Percentiles rank a stretch among this genome's conserved stretches.
phyloP scores from a whole-genome alignment of 352 stramenopile species.

The Phytophthora pluvialis region DNA sequence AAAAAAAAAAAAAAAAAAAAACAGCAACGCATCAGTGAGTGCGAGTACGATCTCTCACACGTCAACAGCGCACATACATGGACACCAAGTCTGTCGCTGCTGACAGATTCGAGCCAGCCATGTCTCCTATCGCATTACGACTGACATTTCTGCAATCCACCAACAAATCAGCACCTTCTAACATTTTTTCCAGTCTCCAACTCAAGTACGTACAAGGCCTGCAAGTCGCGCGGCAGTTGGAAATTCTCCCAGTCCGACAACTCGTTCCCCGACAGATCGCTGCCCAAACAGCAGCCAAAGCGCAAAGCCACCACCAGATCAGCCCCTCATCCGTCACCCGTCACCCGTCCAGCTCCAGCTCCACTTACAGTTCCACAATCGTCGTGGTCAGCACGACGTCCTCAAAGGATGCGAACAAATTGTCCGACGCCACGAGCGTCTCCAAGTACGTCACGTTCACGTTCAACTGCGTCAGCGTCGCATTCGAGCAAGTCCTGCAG shows the following conservation, averaged over 20 bases:
- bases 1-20: too few species aligned
- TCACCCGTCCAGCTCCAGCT: too few species aligned
- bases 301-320: not conserved
- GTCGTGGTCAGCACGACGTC: conserved; percentile 33
- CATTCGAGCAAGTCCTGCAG: conserved; percentile 34
- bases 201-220: conserved; percentile 29
- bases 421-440: conserved; percentile 28
- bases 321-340: too few species aligned
- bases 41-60: too few species aligned
- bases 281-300: conserved; percentile 6
- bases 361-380: conserved; percentile 34
- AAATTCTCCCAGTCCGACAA: conserved; percentile 43
- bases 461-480: conserved; percentile 34
- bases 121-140: conserved; percentile 31
- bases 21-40: too few species aligned
- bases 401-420: conserved; percentile 35
- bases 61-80: conserved; percentile 27
- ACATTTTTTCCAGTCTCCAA: not conserved
- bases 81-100: conserved; percentile 26
- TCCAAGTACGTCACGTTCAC: conserved; percentile 36
- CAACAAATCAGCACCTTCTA: not conserved
- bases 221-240: conserved; percentile 33
- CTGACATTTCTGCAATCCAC: conserved; percentile 37
- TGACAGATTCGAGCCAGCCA: conserved; percentile 37
- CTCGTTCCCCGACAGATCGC: conserved; percentile 39